These are phyloP conservation scores for Talaromyces liani DNA, from an alignment of 495 filamentous ascomycete genomes.

Conservation along the genomic window DNA sequence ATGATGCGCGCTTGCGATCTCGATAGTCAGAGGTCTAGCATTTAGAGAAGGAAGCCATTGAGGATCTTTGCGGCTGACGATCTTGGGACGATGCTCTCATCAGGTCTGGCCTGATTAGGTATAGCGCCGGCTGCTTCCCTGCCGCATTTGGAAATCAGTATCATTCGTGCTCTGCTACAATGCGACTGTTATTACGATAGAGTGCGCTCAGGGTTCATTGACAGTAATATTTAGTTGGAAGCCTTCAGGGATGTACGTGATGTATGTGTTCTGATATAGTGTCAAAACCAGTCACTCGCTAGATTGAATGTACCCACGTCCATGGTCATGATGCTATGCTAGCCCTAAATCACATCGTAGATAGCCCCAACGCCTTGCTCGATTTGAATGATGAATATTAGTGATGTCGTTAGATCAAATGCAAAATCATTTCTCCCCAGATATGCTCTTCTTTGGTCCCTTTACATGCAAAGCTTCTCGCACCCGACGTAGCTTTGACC, in stretches of 20 bases:
- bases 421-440: neutral
- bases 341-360: neutral
- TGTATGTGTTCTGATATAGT: neutral
- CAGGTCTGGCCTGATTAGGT: neutral
- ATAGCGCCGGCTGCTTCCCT: slow-evolving; percentile 18
- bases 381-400: neutral
- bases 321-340: neutral
- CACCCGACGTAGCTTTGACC: slow-evolving; percentile 43
- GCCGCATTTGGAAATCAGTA: slow-evolving; percentile 2
- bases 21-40: neutral
- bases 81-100: slow-evolving; percentile 1
- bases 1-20: slow-evolving; percentile 14
- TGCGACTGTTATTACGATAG: no score
- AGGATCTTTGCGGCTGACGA: neutral
- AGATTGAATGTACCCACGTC: neutral
- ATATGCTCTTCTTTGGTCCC: slow-evolving; percentile 20
- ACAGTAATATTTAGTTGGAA: no score
- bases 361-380: slow-evolving; percentile 4
- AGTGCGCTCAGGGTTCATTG: no score
- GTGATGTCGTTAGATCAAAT: neutral
- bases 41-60: neutral
- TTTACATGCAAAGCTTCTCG: slow-evolving; percentile 40
- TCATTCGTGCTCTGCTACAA: neutral
- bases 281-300: neutral
- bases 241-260: neutral